Percentiles rank a stretch among this genome's conserved stretches.
These are phyloP conservation scores for Calonectria honghensis DNA, from an alignment of 2,329 filamentous ascomycete species.

Conservation along the genomic window DNA sequence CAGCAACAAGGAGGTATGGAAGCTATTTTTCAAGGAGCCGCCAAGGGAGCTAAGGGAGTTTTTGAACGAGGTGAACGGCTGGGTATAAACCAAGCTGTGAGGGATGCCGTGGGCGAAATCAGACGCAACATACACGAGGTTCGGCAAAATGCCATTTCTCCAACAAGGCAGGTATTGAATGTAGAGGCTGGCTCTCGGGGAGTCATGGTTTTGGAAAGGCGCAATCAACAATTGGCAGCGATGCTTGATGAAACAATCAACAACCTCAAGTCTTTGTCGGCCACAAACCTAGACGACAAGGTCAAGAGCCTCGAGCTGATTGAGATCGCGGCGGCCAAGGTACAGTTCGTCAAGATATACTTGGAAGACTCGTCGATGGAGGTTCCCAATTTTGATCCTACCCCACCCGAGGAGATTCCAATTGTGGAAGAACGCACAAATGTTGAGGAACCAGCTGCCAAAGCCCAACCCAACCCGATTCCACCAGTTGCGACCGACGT, in stretches of 20 bases:
- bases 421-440: slow-evolving; percentile 41
- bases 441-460: slow-evolving; percentile 1
- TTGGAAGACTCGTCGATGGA: slow-evolving; percentile 75
- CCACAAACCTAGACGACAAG: slow-evolving; percentile 69
- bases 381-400: slow-evolving; percentile 61
- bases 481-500: slow-evolving; percentile 32
- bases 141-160: slow-evolving; percentile 64
- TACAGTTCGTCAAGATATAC: slow-evolving; percentile 79
- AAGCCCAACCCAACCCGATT: slow-evolving; percentile 42
- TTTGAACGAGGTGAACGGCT: slow-evolving; percentile 84
- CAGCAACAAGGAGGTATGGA: slow-evolving; percentile 79
- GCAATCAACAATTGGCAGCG: slow-evolving; percentile 79
- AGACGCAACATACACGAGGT: slow-evolving; percentile 83
- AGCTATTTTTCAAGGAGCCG: slow-evolving; percentile 83
- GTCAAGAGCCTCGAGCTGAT: slow-evolving; percentile 71
- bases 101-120: slow-evolving; percentile 88
- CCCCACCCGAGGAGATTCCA: slow-evolving; percentile 42
- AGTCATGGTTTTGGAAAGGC: slow-evolving; percentile 74
- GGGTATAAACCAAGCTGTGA: slow-evolving; percentile 86
- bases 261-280: slow-evolving; percentile 77
- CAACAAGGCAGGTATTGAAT: slow-evolving; percentile 58
- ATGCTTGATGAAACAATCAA: slow-evolving; percentile 81
- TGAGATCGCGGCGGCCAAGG: slow-evolving; percentile 76
- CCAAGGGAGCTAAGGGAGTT: slow-evolving; percentile 84
- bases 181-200: slow-evolving; percentile 60